A percentile compares a stretch with the other conserved stretches of the same genome.
These are phyloP conservation scores for Vigna radiata DNA, from an alignment of 306 rosid genomes.

Conservation along the genomic window DNA sequence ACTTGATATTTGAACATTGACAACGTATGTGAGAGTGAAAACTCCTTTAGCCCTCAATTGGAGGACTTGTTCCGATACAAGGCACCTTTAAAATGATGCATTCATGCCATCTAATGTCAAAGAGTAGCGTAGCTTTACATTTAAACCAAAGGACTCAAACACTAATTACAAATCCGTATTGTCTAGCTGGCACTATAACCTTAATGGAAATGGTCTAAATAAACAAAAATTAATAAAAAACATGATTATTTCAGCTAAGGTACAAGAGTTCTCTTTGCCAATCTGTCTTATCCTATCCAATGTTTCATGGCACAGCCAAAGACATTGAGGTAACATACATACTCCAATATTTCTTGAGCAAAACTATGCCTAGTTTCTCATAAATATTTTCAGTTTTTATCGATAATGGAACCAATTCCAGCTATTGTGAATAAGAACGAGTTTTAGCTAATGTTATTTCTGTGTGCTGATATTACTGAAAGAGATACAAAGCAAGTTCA, in stretches of 20 bases:
- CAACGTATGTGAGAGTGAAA: no score
- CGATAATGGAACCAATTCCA: not conserved
- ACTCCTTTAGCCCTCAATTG: no score
- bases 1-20: no score
- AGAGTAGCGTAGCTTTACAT: no score
- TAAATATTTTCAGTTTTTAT: not conserved
- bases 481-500: constrained; percentile 9
- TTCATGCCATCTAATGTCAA: no score
- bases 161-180: not conserved
- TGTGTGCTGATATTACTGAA: not conserved
- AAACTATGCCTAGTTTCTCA: not conserved
- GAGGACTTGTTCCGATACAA: no score
- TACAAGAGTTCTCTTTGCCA: not conserved
- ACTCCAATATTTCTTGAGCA: constrained; percentile 1
- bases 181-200: not conserved
- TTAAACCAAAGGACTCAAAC: not conserved
- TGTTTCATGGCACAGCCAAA: not conserved
- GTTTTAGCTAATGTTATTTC: not conserved
- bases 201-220: not conserved
- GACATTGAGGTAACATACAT: not conserved
- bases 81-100: no score
- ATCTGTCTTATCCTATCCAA: not conserved
- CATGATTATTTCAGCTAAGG: not conserved
- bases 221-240: not conserved
- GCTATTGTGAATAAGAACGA: not conserved